phyloP scores from a whole-genome alignment of 2,329 filamentous ascomycete genomes.

The Botrytis sinoallii region DNA sequence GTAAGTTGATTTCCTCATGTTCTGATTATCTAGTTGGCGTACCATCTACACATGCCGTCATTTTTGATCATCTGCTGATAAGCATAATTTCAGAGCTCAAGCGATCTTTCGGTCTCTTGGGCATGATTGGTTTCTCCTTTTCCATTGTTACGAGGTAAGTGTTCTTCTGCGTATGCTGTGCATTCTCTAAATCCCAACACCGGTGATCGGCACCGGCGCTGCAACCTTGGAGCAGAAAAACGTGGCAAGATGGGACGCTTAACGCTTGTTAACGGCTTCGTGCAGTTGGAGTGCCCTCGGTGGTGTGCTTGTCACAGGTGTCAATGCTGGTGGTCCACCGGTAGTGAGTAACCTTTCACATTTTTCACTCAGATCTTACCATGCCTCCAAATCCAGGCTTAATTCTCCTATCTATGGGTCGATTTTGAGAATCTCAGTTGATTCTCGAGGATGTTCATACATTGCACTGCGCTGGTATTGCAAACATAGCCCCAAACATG shows the following conservation, averaged over 20 bases:
- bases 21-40: neutral
- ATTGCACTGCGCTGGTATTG: slow-evolving; percentile 7
- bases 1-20: slow-evolving; percentile 21
- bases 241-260: slow-evolving; percentile 23
- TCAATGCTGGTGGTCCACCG: slow-evolving; percentile 53
- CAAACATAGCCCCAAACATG: slow-evolving; percentile 12
- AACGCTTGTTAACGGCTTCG: slow-evolving; percentile 22
- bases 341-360: slow-evolving; percentile 37
- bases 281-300: slow-evolving; percentile 53
- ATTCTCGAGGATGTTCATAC: neutral
- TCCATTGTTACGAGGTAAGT: slow-evolving; percentile 51
- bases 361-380: slow-evolving; percentile 4
- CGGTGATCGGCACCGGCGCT: slow-evolving; percentile 17
- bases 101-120: slow-evolving; percentile 52
- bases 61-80: slow-evolving; percentile 13
- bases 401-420: slow-evolving; percentile 19
- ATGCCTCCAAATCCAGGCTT: neutral
- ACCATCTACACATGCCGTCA: slow-evolving; percentile 5
- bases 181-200: slow-evolving; percentile 9
- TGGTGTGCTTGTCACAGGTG: slow-evolving; percentile 54
- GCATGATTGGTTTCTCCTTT: slow-evolving; percentile 59
- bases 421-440: slow-evolving; percentile 4
- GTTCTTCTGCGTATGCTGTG: slow-evolving; percentile 28
- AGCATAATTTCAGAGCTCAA: slow-evolving; percentile 47
- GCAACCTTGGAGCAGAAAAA: slow-evolving; percentile 17